Evolutionary conservation across 169 alveolate genomes (phyloP), one percentile per base, ranked within the genome.

Genomic region (Eimeria necatrix): DNA sequence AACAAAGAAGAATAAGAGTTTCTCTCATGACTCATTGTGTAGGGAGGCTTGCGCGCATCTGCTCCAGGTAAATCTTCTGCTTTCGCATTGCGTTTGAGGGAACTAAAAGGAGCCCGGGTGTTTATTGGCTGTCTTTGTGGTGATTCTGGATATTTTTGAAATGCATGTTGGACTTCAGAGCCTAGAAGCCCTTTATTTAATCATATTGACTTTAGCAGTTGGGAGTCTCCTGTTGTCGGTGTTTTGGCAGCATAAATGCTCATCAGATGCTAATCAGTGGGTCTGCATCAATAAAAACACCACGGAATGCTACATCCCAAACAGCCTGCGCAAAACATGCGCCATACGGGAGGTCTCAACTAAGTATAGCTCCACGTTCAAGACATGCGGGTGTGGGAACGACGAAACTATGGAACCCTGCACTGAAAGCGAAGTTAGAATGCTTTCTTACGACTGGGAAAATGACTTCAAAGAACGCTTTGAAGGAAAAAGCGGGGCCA

Each of bases 361-460:
- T 18, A 24, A 60, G 24, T 85, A 85, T n/a, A 85, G 32, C 10
- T 14, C 80, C 64, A 56, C 22, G 32, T 85, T 61, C 26, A 61
- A 48, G 18, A 85, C 81, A 12, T 85, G 93, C 20, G 93, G 93
- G 20, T 85, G 93, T 24, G 92, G 52, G n/a, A 46, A 59, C 49
- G 93, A 85, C 26, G 81, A 78, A 12, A 61, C 93, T 4, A 85
- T 85, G 48, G 93, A 85, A 26, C 93, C 93, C 20, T 85, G 93
- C 61, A 85, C 93, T 60, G 93, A 85, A 48, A 48, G 26, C 46
- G 93, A 85, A 24, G 80, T 85, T 52, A 85, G 60, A 59, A 32
- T 60, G 32, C 80, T 85, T 48, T 5, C 64, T 4, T 20, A 51
- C 26, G 93, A 85, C 81, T 85, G 93, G 93, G 18, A 32, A 56